phyloP scores from a whole-genome alignment of 2,329 filamentous ascomycete genomes.

The Trichoderma lentiforme region DNA sequence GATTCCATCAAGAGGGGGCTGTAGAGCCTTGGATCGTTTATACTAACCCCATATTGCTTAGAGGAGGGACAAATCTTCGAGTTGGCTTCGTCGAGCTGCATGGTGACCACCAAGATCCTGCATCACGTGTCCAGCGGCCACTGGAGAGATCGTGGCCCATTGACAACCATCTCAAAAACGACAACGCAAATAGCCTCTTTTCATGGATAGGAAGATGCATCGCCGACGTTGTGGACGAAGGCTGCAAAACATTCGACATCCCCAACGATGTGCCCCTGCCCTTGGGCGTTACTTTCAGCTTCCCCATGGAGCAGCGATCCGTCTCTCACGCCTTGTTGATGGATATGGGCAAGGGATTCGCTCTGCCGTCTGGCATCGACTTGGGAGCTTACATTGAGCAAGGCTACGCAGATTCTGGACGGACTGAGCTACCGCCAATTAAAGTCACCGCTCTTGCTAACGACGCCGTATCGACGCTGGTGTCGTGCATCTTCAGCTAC shows the following conservation, averaged over 20 bases:
- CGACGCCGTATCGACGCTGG: slow-evolving; percentile 74
- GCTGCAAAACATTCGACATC: slow-evolving; percentile 43
- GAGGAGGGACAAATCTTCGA: slow-evolving; percentile 66
- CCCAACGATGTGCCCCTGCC: slow-evolving; percentile 47
- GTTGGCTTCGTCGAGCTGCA: slow-evolving; percentile 65
- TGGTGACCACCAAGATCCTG: slow-evolving; percentile 33
- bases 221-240: slow-evolving; percentile 65
- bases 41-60: slow-evolving; percentile 30
- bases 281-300: slow-evolving; percentile 68
- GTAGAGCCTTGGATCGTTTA: background rate
- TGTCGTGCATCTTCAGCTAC: slow-evolving; percentile 72
- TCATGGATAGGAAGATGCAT: slow-evolving; percentile 79
- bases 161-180: slow-evolving; percentile 66
- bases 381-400: slow-evolving; percentile 56
- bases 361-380: slow-evolving; percentile 58
- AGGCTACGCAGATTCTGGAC: slow-evolving; percentile 55
- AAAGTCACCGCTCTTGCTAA: slow-evolving; percentile 75
- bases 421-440: slow-evolving; percentile 57
- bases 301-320: slow-evolving; percentile 64
- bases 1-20: background rate
- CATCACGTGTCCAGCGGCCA: slow-evolving; percentile 51
- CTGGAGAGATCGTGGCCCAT: slow-evolving; percentile 74
- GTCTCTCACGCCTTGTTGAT: slow-evolving; percentile 62
- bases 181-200: slow-evolving; percentile 73
- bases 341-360: slow-evolving; percentile 69